Percentiles rank a stretch among this genome's conserved stretches.
Evolutionary conservation across 306 rosid species (phyloP).

Genomic region (Quercus engelmannii): DNA sequence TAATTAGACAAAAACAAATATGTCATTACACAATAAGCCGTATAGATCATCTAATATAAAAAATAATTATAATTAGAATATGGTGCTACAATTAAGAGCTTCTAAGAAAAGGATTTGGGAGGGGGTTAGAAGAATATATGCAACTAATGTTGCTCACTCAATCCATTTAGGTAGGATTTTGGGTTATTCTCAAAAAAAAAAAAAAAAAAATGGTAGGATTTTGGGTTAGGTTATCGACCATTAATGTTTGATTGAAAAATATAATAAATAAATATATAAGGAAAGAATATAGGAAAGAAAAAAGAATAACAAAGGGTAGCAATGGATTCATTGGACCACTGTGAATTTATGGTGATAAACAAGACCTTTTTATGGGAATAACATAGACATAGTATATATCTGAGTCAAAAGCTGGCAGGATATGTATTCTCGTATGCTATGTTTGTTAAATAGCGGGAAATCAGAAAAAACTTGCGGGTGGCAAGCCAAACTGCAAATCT

Average conservation of each 20-base stretch:
- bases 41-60: too few relatives aligned
- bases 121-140: too few relatives aligned
- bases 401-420: constrained; percentile 33
- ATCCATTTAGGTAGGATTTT: neutral
- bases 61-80: too few relatives aligned
- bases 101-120: neutral
- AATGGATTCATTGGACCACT: neutral
- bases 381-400: constrained; percentile 22
- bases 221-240: neutral
- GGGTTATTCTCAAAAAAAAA: neutral
- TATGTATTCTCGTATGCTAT: constrained; percentile 10
- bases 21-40: too few relatives aligned
- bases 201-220: too few relatives aligned
- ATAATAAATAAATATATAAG: neutral
- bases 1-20: too few relatives aligned
- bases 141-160: neutral
- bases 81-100: too few relatives aligned
- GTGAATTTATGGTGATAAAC: neutral
- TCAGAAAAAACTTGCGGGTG: constrained; percentile 29
- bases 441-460: constrained; percentile 36
- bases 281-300: neutral
- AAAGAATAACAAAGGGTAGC: neutral
- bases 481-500: neutral
- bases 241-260: neutral
- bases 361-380: constrained; percentile 30